These are phyloP conservation scores for Elongisporangium undulatum DNA, from an alignment of 352 stramenopile genomes.

Conservation along the genomic window DNA sequence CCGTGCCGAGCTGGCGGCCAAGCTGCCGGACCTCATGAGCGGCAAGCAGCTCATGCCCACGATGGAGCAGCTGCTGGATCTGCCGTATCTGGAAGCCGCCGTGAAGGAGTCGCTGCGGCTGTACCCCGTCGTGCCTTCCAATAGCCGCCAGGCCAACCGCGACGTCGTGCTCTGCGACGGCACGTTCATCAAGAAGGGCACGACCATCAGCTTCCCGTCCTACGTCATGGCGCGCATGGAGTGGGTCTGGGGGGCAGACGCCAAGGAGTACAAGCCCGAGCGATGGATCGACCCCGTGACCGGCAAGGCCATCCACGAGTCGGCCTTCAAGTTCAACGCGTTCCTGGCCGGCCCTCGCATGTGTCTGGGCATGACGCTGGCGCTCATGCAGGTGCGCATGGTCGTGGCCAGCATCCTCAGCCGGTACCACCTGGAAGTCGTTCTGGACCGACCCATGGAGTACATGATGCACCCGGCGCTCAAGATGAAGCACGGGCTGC, in stretches of 20 bases:
- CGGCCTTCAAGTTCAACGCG: slow-evolving; percentile 56
- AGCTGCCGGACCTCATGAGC: slow-evolving; percentile 21
- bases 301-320: slow-evolving; percentile 35
- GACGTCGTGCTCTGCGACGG: slow-evolving; percentile 69
- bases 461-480: slow-evolving; percentile 50
- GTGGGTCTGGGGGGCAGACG: slow-evolving; percentile 65
- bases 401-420: slow-evolving; percentile 47
- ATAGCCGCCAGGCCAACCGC: slow-evolving; percentile 35
- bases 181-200: slow-evolving; percentile 52
- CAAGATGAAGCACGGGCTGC: slow-evolving; percentile 26
- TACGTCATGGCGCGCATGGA: slow-evolving; percentile 57
- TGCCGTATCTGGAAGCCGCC: slow-evolving; percentile 55
- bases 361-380: slow-evolving; percentile 69
- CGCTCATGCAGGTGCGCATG: slow-evolving; percentile 74
- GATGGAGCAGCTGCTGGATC: slow-evolving; percentile 36
- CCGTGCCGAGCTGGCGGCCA: slow-evolving; percentile 21
- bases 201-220: slow-evolving; percentile 47
- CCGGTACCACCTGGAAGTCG: slow-evolving; percentile 46
- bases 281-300: slow-evolving; percentile 49
- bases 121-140: slow-evolving; percentile 56
- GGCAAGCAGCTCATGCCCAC: slow-evolving; percentile 17
- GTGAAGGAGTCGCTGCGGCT: slow-evolving; percentile 58
- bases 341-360: slow-evolving; percentile 64
- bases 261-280: slow-evolving; percentile 55
- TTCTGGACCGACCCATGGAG: slow-evolving; percentile 21